Conservation (phyloP, 306 rosid species). For the Cotoneaster glaucophyllus region DNA sequence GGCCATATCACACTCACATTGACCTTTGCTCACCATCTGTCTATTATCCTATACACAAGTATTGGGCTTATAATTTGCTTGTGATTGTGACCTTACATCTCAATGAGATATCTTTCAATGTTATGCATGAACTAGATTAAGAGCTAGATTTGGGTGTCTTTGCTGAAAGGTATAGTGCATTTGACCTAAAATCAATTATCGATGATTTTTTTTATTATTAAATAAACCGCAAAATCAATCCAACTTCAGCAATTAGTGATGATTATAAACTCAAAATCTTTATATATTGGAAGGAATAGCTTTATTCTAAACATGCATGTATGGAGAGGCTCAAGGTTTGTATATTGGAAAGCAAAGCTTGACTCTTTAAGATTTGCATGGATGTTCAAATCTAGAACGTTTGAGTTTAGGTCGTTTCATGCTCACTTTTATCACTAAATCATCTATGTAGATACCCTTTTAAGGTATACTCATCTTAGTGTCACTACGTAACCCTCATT, state of each 20-base stretch:
- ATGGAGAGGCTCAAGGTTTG: not conserved
- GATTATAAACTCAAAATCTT: too few relatives aligned
- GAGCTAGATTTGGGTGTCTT: not conserved
- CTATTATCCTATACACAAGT: not conserved
- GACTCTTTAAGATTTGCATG: not conserved
- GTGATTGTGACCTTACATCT: not conserved
- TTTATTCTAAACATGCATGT: too few relatives aligned
- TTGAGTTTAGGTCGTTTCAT: not conserved
- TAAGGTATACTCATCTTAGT: not conserved
- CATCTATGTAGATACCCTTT: not conserved
- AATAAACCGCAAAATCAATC: too few relatives aligned
- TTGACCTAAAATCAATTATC: too few relatives aligned
- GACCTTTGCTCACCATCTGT: not conserved
- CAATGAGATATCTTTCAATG: not conserved
- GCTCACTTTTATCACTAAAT: not conserved
- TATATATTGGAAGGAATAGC: not conserved
- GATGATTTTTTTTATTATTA: too few relatives aligned
- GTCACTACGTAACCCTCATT: not conserved
- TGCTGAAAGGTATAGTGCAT: not conserved
- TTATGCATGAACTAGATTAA: not conserved
- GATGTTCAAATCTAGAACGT: not conserved
- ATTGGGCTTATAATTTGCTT: not conserved
- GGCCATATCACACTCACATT: not conserved
- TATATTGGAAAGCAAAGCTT: not conserved
- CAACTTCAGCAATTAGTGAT: too few relatives aligned